phyloP scores from a whole-genome alignment of 176 grass and related monocot species.

The Neostapfia colusana region DNA sequence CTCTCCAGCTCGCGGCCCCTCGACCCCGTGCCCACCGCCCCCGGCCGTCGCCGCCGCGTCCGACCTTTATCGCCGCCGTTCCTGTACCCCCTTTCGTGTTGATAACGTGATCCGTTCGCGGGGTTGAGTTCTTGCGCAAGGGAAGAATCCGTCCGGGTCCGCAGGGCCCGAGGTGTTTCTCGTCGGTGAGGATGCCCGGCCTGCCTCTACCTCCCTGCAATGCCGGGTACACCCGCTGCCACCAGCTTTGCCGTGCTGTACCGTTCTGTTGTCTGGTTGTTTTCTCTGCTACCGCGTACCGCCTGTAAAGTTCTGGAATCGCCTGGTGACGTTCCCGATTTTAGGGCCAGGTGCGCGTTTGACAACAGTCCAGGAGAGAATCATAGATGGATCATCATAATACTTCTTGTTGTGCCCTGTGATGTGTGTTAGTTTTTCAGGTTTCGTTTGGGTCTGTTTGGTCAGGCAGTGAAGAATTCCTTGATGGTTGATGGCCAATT shows the following conservation, averaged over 20 bases:
- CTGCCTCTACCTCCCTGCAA: conserved; percentile 36
- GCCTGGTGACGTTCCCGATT: not conserved
- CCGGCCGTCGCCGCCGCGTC: not conserved
- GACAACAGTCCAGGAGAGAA: not conserved
- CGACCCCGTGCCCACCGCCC: not conserved
- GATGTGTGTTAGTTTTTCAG: not conserved
- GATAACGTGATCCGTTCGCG: not conserved
- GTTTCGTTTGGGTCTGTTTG: not conserved
- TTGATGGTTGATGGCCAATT: not conserved
- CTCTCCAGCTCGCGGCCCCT: not conserved
- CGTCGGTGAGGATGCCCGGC: conserved; percentile 40
- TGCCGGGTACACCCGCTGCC: conserved; percentile 6
- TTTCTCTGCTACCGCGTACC: not conserved
- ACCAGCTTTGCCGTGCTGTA: not conserved
- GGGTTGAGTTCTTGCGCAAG: not conserved
- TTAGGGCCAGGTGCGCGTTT: not conserved
- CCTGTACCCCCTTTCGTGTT: not conserved
- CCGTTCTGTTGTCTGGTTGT: not conserved
- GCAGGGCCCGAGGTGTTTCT: conserved; percentile 11
- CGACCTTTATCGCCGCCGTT: not conserved
- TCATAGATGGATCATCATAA: not conserved
- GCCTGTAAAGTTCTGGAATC: not conserved
- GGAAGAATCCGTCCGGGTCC: not conserved
- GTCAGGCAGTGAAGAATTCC: not conserved
- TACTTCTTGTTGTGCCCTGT: not conserved